Evolutionary conservation across 768 basidiomycete genomes (phyloP), one percentile per base, ranked within the genome.

Genomic region (Amanita jacksonii): DNA sequence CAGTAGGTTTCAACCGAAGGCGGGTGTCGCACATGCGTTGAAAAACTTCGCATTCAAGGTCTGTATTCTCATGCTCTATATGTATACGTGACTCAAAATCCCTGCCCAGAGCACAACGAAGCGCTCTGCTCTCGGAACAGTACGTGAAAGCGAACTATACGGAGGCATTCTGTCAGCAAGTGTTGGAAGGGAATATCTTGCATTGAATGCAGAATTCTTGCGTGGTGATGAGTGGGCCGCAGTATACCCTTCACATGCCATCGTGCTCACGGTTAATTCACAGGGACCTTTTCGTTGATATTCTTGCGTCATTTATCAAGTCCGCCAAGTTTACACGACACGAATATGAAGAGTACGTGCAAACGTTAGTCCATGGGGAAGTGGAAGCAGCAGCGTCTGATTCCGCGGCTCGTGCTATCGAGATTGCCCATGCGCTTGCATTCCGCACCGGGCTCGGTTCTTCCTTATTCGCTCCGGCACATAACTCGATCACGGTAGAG

Each of bases 21-120:
- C 90, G 33, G 94, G 94, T 54, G 78, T 91, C 47, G 92, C 94
- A 2, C 88, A 94, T 69, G 83, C 79, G 49, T 74, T 97, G 64
- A 96, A 96, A 76, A 93, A 91, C 78, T 97, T 92, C 76, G 85
- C 92, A 48, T 98, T 94, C 81, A 97, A 96, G 85, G 94, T 97
- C 52, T 38, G 79, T 58, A 44, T 33, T 43, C 3, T 35, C 15
- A 8, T 46, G n/a, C 12, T 38, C 31, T 19, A 10, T 13, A 8
- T 44, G 43, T 22, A 20, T 28, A 25, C 19, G 13, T 24, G 4
- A 10, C 39, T 34, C 20, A 25, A 25, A 15, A 38, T 16, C 48
- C 4, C 45, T 8, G 32, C 8, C 16, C 16, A 98, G 94, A 86
- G 84, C 67, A 94, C 88, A 27, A 69, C 70, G 46, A 79, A 81